Percentiles rank a stretch among this genome's conserved stretches.
Evolutionary conservation across 441 rosid species (phyloP).

Genomic region (Jatropha podagrica): DNA sequence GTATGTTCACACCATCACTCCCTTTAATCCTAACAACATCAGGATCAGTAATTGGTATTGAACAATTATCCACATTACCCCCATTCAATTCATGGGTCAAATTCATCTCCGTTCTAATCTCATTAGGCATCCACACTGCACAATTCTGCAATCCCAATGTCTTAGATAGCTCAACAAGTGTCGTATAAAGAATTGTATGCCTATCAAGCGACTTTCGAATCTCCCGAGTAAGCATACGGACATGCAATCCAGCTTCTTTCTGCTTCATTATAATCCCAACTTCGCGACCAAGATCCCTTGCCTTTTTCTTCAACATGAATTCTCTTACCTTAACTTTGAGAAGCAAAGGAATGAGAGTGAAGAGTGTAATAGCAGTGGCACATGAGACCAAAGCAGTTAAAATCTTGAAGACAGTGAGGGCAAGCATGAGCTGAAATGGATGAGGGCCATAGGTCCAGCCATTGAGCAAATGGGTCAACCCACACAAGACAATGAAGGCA

Average conservation of each 20-base stretch:
- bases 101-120: conserved; percentile 58
- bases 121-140: conserved; percentile 96
- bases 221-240: conserved; percentile 96
- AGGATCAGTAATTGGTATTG: conserved; percentile 63
- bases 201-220: conserved; percentile 90
- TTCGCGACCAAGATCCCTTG: conserved; percentile 86
- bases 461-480: conserved; percentile 93
- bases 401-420: conserved; percentile 90
- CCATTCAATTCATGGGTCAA: conserved; percentile 66
- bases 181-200: conserved; percentile 77
- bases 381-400: conserved; percentile 93
- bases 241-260: conserved; percentile 81
- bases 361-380: conserved; percentile 88
- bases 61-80: conserved; percentile 34
- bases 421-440: conserved; percentile 75
- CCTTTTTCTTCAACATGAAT: conserved; percentile 86
- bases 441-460: conserved; percentile 92
- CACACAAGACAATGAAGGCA: conserved; percentile 95
- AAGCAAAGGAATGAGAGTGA: conserved; percentile 88
- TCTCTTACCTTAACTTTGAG: conserved; percentile 94
- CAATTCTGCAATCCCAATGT: conserved; percentile 83
- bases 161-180: conserved; percentile 89
- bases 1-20: conserved; percentile 63
- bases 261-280: conserved; percentile 89
- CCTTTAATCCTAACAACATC: conserved; percentile 63